Evolutionary conservation across 176 grass and related monocot genomes (phyloP), one percentile per base, ranked within the genome.

Genomic region (Dendrocalamus sinicus): DNA sequence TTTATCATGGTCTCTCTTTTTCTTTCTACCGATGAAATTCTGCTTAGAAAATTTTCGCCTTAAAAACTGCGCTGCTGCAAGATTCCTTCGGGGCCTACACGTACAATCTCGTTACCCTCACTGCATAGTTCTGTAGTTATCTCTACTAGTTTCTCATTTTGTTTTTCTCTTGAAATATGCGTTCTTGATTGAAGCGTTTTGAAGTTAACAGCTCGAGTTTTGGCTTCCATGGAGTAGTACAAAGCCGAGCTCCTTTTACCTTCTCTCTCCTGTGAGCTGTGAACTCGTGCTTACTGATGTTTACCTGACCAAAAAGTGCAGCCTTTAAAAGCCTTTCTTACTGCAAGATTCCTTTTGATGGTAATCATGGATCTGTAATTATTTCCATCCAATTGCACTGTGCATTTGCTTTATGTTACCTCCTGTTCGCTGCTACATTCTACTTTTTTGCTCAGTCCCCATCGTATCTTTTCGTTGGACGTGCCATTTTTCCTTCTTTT

Each of bases 261-360:
- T 48, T 88, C 80, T 83, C 85, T 75, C 60, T 73, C 84, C 59
- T 74, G 58, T 78, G 80, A 73, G 45, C 67, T 73, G 20, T 78
- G 84, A 63, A 50, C 63, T 67, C 73, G 77, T 60, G 84, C 76
- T 78, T 69, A 57, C 50, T 64, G n/a, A 41, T 53, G 14, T 69
- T 76, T 81, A 72, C 54, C 45, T 63, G 64, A 45, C 64, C 13
- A 22, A 45, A 84, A 84, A 63, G 69, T 51, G 32, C 89, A 80
- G 68, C 80, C 62, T 76, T 91, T 62, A 39, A 87, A 87, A 80
- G 81, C 47, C 63, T 70, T 87, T 54, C n/a, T 48, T 45, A 12
- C 81, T 28, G 85, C 37, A 87, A 91, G 85, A 91, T 87, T 91
- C 85, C 89, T 91, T 91, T 80, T 79, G 75, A 84, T 74, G 80